Conservation (phyloP, 768 basidiomycete species). For the Rhizopogon vinicolor region DNA sequence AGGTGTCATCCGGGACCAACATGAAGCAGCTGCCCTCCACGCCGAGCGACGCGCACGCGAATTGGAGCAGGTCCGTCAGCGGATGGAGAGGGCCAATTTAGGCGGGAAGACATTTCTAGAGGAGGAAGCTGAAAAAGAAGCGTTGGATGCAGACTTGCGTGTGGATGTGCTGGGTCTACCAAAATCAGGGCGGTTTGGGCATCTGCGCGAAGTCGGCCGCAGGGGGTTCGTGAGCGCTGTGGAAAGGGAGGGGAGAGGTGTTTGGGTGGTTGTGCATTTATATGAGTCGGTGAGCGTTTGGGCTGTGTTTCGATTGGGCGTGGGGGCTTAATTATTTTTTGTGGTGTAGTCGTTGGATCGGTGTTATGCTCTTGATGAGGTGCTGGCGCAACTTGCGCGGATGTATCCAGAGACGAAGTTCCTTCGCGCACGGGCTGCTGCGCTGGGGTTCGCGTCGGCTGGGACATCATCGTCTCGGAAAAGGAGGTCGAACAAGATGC, state of each 20-base stretch:
- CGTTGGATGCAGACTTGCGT: slow-evolving; percentile 37
- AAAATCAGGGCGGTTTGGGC: slow-evolving; percentile 62
- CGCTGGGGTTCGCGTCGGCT: slow-evolving; percentile 64
- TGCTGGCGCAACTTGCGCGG: slow-evolving; percentile 65
- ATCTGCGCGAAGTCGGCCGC: slow-evolving; percentile 75
- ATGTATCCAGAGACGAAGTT: slow-evolving; percentile 71
- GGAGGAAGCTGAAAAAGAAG: slow-evolving; percentile 58
- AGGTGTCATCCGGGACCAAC: slow-evolving; percentile 78
- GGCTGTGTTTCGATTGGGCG: not conserved
- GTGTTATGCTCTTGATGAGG: slow-evolving; percentile 68
- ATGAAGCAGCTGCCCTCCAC: slow-evolving; percentile 58
- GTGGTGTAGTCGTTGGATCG: slow-evolving; percentile 61
- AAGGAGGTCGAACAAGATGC: not conserved
- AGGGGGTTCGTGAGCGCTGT: slow-evolving; percentile 71
- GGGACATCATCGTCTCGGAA: slow-evolving; percentile 11
- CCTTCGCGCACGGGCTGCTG: slow-evolving; percentile 71
- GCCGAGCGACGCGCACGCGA: slow-evolving; percentile 51
- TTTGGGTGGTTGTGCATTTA: slow-evolving; percentile 84
- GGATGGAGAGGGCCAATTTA: slow-evolving; percentile 62
- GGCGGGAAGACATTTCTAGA: slow-evolving; percentile 74
- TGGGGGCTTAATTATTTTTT: not conserved
- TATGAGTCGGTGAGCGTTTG: slow-evolving; percentile 65
- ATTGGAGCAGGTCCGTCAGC: slow-evolving; percentile 44
- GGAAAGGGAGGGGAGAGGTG: slow-evolving; percentile 60
- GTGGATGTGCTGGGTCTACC: slow-evolving; percentile 44